phyloP scores from a whole-genome alignment of 2,329 filamentous ascomycete genomes.

The Calonectria naviculata region DNA sequence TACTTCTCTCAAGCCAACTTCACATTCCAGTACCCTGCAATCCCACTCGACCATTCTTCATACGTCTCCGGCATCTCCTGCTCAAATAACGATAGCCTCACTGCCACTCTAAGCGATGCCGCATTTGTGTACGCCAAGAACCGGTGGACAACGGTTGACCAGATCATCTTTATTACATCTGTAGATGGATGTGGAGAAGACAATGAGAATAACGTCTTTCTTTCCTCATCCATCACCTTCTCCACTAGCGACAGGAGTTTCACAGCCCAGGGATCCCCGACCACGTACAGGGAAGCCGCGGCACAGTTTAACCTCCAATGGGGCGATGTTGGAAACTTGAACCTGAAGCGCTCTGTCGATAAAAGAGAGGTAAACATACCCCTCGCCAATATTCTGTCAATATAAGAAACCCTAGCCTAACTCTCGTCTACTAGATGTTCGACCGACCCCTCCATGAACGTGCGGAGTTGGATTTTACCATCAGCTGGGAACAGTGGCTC shows the following conservation, averaged over 20 bases:
- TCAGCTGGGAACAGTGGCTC: neutral
- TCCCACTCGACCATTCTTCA: conserved; percentile 22
- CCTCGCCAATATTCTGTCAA: no score
- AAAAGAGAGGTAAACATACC: conserved; percentile 21
- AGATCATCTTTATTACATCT: conserved; percentile 22
- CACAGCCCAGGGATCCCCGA: neutral
- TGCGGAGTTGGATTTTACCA: neutral
- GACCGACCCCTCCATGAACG: neutral
- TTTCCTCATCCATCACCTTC: conserved; percentile 4
- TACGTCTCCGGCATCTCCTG: conserved; percentile 13
- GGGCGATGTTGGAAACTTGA: conserved; percentile 13
- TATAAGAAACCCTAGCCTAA: neutral
- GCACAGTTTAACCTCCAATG: neutral
- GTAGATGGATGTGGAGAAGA: conserved; percentile 21
- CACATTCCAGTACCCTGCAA: conserved; percentile 16
- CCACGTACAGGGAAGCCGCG: neutral
- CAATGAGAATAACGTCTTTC: conserved; percentile 20
- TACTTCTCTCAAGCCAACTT: conserved; percentile 26
- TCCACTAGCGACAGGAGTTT: conserved; percentile 9
- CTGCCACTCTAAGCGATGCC: neutral
- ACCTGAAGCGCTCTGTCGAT: conserved; percentile 14
- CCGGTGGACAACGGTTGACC: neutral
- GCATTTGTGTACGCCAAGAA: conserved; percentile 24
- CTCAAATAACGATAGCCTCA: neutral
- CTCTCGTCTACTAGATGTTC: neutral